Percentiles rank a stretch among this genome's conserved stretches.
Conservation (phyloP, 2,329 filamentous ascomycete species). For the Dothidotthia symphoricarpi region DNA sequence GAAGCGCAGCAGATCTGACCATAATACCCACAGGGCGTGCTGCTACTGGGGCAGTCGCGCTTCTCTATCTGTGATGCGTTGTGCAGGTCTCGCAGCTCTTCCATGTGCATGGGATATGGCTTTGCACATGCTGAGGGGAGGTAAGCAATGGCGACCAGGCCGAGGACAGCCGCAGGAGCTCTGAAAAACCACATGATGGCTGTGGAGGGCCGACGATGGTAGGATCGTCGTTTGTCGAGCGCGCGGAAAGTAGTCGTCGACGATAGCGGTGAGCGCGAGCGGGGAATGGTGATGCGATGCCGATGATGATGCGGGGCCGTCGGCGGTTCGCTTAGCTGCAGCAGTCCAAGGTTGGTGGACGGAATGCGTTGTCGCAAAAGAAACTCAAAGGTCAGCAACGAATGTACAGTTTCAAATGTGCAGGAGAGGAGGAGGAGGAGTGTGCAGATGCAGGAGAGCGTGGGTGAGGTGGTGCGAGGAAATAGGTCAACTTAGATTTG, state of each 20-base stretch:
- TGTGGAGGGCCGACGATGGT: not conserved
- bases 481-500: slow-evolving; percentile 34
- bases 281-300: slow-evolving; percentile 3
- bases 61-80: slow-evolving; percentile 31
- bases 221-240: slow-evolving; percentile 2
- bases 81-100: slow-evolving; percentile 28
- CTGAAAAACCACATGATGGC: slow-evolving; percentile 29
- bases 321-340: slow-evolving; percentile 4
- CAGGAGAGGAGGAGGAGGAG: slow-evolving; percentile 5
- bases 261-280: slow-evolving; percentile 1
- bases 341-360: not conserved
- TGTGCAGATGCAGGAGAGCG: not conserved
- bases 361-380: slow-evolving; percentile 1
- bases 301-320: slow-evolving; percentile 2
- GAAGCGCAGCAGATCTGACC: slow-evolving; percentile 38
- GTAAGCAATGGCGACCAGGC: slow-evolving; percentile 43
- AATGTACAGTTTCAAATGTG: slow-evolving; percentile 15
- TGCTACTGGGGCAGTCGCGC: slow-evolving; percentile 18
- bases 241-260: slow-evolving; percentile 1
- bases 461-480: slow-evolving; percentile 20
- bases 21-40: slow-evolving; percentile 34
- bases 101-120: slow-evolving; percentile 31
- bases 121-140: slow-evolving; percentile 54
- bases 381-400: slow-evolving; percentile 11
- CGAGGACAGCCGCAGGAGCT: slow-evolving; percentile 70